Percentiles rank a stretch among this genome's conserved stretches.
phyloP scores from a whole-genome alignment of 2,329 filamentous ascomycete genomes.

The Cadophora gregata region DNA sequence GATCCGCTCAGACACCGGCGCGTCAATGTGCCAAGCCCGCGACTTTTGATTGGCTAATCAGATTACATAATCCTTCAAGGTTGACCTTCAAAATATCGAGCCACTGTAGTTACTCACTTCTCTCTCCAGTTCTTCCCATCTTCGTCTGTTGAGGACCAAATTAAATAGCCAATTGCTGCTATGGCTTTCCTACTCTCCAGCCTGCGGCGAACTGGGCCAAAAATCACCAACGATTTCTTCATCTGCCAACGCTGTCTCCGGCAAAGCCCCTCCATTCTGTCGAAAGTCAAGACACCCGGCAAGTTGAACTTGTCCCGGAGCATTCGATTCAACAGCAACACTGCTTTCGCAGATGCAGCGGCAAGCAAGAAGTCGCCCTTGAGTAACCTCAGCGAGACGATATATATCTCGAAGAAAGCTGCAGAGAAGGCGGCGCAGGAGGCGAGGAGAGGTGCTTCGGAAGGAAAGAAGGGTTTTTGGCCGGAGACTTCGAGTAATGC shows the following conservation, averaged over 20 bases:
- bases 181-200: constrained; percentile 44
- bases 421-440: constrained; percentile 17
- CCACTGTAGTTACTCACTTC: background rate
- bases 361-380: constrained; percentile 34
- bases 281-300: constrained; percentile 29
- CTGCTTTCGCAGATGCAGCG: constrained; percentile 25
- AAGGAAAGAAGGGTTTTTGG: constrained; percentile 36
- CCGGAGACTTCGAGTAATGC: constrained; percentile 69
- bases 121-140: constrained; percentile 21
- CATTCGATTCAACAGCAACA: constrained; percentile 43
- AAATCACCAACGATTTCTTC: constrained; percentile 42
- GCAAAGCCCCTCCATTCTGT: constrained; percentile 25
- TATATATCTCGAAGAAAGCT: constrained; percentile 22
- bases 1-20: constrained; percentile 12
- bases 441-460: background rate
- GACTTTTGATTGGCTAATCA: constrained; percentile 10
- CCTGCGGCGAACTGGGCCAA: constrained; percentile 39
- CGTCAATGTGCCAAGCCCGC: constrained; percentile 18
- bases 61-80: constrained; percentile 25
- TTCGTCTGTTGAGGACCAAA: constrained; percentile 12
- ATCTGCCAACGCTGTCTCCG: constrained; percentile 42
- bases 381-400: constrained; percentile 35
- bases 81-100: background rate
- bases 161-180: constrained; percentile 17
- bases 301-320: constrained; percentile 34